Evolutionary conservation across 129 eudicot genomes (phyloP).

Genomic region (Ambrosia artemisiifolia): DNA sequence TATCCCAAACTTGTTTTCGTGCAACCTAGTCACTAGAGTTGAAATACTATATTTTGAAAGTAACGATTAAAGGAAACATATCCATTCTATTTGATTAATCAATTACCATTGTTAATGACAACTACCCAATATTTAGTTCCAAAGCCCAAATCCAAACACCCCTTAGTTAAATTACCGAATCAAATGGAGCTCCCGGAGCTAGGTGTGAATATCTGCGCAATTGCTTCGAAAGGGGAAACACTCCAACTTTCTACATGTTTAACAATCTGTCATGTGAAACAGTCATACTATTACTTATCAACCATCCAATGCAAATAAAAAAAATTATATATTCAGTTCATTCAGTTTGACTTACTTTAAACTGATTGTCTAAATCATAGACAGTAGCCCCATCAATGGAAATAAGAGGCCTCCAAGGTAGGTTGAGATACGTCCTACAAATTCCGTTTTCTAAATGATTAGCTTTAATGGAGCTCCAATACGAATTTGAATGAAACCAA

Average conservation of each 20-base stretch:
- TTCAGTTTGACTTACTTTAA: constrained; percentile 45
- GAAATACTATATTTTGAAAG: too few species aligned
- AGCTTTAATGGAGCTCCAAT: background rate
- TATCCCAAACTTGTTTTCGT: too few species aligned
- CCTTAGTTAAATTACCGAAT: constrained; percentile 8
- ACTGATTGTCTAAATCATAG: constrained; percentile 59
- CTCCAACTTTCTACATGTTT: constrained; percentile 93
- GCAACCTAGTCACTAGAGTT: too few species aligned
- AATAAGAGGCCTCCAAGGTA: constrained; percentile 93
- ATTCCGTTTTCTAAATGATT: background rate
- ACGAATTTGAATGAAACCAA: background rate
- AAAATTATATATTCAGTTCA: background rate
- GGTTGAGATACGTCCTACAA: constrained; percentile 83
- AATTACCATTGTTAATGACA: background rate
- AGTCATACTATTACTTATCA: background rate
- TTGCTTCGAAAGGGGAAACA: constrained; percentile 79
- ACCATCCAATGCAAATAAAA: background rate
- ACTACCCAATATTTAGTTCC: background rate
- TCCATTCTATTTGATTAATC: background rate
- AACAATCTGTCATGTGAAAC: constrained; percentile 51
- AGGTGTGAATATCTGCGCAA: constrained; percentile 79
- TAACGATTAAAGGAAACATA: too few species aligned
- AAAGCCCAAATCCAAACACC: constrained; percentile 1
- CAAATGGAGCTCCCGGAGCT: constrained; percentile 22
- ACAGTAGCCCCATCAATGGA: constrained; percentile 66